Base-by-base conservation (phyloP, 345 rosid genomes). In the Streptanthus diversifolius region DNA sequence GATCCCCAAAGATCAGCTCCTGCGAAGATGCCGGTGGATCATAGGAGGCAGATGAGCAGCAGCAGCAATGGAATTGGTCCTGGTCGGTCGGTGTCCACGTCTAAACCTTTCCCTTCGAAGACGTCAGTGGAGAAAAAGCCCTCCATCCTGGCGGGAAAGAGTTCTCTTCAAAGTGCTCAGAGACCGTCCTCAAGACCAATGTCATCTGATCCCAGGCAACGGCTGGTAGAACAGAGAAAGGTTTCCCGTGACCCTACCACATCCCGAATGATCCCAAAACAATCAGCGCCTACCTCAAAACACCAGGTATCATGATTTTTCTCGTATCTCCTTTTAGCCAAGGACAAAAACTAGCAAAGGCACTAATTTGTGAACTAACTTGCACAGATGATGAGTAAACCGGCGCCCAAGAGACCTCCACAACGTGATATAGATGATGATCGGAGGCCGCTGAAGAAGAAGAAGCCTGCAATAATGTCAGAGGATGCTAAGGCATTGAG, bases 401-500 rank as follows among this genome's bases (percentile, higher is more conserved):
- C 90, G 41, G 71, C 18, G 18, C 68, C 51, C 14, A 87, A 80
- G 82, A 86, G 82, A 76, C 62, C 75, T 8, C 32, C 84, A 8
- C 76, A 83, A 0, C 83, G 58, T 54, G 72, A 74, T 47, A 30
- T 73, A 8, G 61, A 66, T 12, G 83, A 72, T 65, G 86, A 79
- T 64, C 65, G 79, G 30, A 82, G 72, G 18, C 80, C 85, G 11
- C 76, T 79, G 30, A 88, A 80, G 87, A 92, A 84, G 82, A 92
- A 83, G 78, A 87, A 73, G 74, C 85, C 86, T 17, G 59, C 21
- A 19, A 75, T 79, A 71, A 74, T 33, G 21, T 67, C 78, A 7
- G 88, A 86, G 65, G 82, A 64, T 79, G 41, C 9, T 7, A 7
- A 3, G 35, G 89, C 95, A 18, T 55, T 92, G 15, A 37, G 24